These are phyloP conservation scores for Basipetospora chlamydospora DNA, from an alignment of 2,329 filamentous ascomycete species.

Conservation along the genomic window DNA sequence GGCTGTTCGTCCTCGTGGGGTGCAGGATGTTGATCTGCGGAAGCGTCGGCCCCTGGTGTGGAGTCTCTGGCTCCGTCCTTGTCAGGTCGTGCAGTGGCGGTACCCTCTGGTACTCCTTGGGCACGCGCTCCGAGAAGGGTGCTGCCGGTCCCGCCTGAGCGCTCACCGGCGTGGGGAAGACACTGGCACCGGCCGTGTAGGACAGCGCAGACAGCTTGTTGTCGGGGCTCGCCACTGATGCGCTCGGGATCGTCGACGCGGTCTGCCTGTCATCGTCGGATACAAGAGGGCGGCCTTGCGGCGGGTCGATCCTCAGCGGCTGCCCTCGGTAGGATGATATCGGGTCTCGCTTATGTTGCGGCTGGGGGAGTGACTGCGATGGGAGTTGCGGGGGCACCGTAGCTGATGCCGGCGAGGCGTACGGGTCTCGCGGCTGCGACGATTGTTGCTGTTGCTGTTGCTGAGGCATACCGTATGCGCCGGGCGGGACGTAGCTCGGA, in stretches of 20 bases:
- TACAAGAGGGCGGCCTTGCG: slow-evolving; percentile 40
- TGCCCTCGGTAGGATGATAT: slow-evolving; percentile 47
- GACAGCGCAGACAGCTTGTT: slow-evolving; percentile 47
- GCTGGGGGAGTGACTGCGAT: slow-evolving; percentile 7
- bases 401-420: slow-evolving; percentile 15
- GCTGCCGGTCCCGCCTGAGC: slow-evolving; percentile 29
- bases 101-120: slow-evolving; percentile 46
- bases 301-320: slow-evolving; percentile 46
- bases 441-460: slow-evolving; percentile 12
- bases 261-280: slow-evolving; percentile 44
- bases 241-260: slow-evolving; percentile 44
- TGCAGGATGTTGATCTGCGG: slow-evolving; percentile 44
- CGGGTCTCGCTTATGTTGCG: slow-evolving; percentile 35
- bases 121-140: slow-evolving; percentile 31
- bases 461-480: slow-evolving; percentile 48
- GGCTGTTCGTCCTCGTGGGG: slow-evolving; percentile 33
- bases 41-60: slow-evolving; percentile 27
- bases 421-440: slow-evolving; percentile 13
- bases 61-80: slow-evolving; percentile 39
- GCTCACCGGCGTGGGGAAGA: slow-evolving; percentile 49
- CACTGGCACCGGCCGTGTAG: slow-evolving; percentile 33
- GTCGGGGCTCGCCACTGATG: slow-evolving; percentile 43
- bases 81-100: slow-evolving; percentile 46
- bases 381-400: slow-evolving; percentile 11
- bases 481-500: slow-evolving; percentile 43